Base-by-base conservation (phyloP, 2,329 filamentous ascomycete genomes). In the Pseudomassariella vexata region DNA sequence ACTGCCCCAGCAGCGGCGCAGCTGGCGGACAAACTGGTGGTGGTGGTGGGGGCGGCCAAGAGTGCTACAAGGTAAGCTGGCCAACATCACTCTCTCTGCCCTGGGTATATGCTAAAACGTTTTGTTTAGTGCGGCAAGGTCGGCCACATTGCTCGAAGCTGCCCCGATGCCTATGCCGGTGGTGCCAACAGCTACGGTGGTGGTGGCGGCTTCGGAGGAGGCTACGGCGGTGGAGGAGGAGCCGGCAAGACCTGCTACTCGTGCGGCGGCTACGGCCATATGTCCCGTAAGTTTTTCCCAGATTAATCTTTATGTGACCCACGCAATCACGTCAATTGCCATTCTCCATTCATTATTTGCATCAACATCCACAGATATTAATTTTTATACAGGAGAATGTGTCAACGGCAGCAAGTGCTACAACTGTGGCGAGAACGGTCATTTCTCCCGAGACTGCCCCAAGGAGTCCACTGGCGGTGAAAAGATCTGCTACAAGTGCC, bases 321-420 rank as follows among this genome's bases (percentile, higher is more conserved):
- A 12, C 11, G 9, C n/a, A n/a, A n/a, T n/a, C n/a, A n/a, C n/a
- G n/a, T n/a, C n/a, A n/a, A n/a, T n/a, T n/a, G n/a, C n/a, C n/a
- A n/a, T n/a, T n/a, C n/a, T n/a, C n/a, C n/a, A n/a, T 5, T 28
- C 5, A 3, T 19, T 3, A 24, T 28, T 33, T 20, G 25, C 32
- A 23, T 30, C 30, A 35, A 49, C 30, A 30, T 29, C 3, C 17
- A 5, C n/a, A n/a, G 11, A 23, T 30, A 14, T n/a, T n/a, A n/a
- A n/a, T n/a, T n/a, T n/a, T n/a, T n/a, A n/a, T n/a, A n/a, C 36
- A 78, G 75, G 76, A 49, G 92, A 96, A 68, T 98, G 92, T 68
- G 94, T 90, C 52, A 94, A 96, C 64, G 92, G 92, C 55, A 90
- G 94, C 74, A 96, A 96, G 76, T 98, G 92, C 82, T 98, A 96